phyloP scores from a whole-genome alignment of 352 stramenopile species.

The Plasmopara halstedii region DNA sequence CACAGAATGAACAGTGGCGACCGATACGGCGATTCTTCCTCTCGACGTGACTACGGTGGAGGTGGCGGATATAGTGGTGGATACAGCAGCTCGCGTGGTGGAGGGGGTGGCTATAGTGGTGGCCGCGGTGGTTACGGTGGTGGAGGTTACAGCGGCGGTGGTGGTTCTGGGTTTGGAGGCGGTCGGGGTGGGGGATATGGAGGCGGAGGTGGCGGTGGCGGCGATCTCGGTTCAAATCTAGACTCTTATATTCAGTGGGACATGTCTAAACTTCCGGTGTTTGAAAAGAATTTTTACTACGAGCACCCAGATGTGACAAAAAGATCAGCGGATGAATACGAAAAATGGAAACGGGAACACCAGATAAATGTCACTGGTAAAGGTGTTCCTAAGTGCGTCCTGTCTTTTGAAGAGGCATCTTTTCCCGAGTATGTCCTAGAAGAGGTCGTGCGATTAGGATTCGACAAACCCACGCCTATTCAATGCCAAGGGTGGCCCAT shows the following conservation, averaged over 20 bases:
- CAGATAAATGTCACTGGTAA: slow-evolving; percentile 93
- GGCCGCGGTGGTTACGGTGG: slow-evolving; percentile 16
- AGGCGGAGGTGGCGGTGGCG: slow-evolving; percentile 27
- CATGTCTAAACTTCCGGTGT: slow-evolving; percentile 89
- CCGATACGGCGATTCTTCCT: slow-evolving; percentile 69
- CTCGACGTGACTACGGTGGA: slow-evolving; percentile 43
- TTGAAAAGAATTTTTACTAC: slow-evolving; percentile 99
- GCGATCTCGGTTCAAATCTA: slow-evolving; percentile 85
- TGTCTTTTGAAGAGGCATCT: slow-evolving; percentile 91
- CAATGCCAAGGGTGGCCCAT: slow-evolving; percentile 98
- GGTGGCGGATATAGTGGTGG: slow-evolving; percentile 17
- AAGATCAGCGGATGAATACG: slow-evolving; percentile 86
- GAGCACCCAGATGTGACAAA: slow-evolving; percentile 96
- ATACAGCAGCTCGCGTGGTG: slow-evolving; percentile 13
- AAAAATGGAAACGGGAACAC: slow-evolving; percentile 89
- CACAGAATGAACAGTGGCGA: slow-evolving; percentile 31
- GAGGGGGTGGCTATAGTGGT: slow-evolving; percentile 25
- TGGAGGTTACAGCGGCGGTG: slow-evolving; percentile 25
- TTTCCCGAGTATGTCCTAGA: slow-evolving; percentile 96
- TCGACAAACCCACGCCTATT: slow-evolving; percentile 91
- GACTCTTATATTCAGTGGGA: slow-evolving; percentile 94
- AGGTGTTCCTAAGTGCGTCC: slow-evolving; percentile 96
- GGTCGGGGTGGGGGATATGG: slow-evolving; percentile 28
- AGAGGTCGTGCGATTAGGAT: slow-evolving; percentile 96
- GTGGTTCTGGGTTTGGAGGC: slow-evolving; percentile 15